These are phyloP conservation scores for Trichoderma atrobrunneum DNA, from an alignment of 2,329 filamentous ascomycete species.

Conservation along the genomic window DNA sequence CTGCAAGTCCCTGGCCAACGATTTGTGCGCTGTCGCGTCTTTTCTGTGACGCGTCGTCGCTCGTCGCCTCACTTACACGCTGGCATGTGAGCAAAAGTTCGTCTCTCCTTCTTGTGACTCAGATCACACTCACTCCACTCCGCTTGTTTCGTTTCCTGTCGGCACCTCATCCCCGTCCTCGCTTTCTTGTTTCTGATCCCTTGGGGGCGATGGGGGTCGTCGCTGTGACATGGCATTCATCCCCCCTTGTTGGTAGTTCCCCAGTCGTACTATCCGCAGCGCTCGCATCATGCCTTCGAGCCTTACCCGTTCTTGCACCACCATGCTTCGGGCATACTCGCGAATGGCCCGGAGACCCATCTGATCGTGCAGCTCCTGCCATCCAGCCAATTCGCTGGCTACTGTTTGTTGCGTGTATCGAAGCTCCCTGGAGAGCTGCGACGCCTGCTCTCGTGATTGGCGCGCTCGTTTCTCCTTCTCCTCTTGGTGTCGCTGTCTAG, in stretches of 20 bases:
- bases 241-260: constrained; percentile 5
- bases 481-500: constrained; percentile 74
- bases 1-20: constrained; percentile 8
- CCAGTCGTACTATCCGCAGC: constrained; percentile 57
- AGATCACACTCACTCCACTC: background rate
- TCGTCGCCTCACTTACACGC: constrained; percentile 12
- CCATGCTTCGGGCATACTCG: constrained; percentile 72
- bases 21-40: constrained; percentile 7
- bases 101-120: background rate
- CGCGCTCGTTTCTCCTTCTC: constrained; percentile 80
- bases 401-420: constrained; percentile 92
- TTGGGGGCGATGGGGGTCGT: constrained; percentile 9
- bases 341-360: constrained; percentile 72
- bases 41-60: constrained; percentile 10
- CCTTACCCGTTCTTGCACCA: constrained; percentile 75
- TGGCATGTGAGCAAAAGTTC: constrained; percentile 1
- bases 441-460: constrained; percentile 66
- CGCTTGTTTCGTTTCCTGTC: constrained; percentile 1
- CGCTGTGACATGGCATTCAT: background rate
- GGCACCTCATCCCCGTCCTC: constrained; percentile 3
- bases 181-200: constrained; percentile 6
- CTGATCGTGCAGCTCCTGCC: constrained; percentile 84
- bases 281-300: constrained; percentile 79
- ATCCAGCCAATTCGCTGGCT: constrained; percentile 84
- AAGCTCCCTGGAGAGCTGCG: constrained; percentile 74